Percentiles rank a stretch among this genome's conserved stretches.
phyloP scores from a whole-genome alignment of 1,139 yeast species.

The Suhomyces bokatorum region DNA sequence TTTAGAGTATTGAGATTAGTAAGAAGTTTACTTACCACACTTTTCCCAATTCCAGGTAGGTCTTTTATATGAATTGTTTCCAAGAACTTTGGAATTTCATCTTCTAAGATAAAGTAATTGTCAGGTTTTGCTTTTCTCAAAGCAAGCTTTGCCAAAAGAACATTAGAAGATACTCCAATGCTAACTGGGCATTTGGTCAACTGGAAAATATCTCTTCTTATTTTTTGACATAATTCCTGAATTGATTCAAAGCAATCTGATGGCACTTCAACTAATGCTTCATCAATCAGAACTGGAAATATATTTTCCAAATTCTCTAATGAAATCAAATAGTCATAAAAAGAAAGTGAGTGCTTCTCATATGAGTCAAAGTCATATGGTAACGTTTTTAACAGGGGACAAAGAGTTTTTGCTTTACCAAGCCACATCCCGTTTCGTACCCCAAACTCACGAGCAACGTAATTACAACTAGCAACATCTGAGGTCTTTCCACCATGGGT shows the following conservation, averaged over 20 bases:
- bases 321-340: constrained; percentile 57
- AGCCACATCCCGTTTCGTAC: constrained; percentile 92
- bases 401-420: constrained; percentile 55
- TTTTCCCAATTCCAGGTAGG: constrained; percentile 85
- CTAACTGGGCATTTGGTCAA: constrained; percentile 70
- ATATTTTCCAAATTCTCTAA: constrained; percentile 55
- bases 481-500: constrained; percentile 72
- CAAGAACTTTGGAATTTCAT: constrained; percentile 39
- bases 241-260: constrained; percentile 28
- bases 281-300: constrained; percentile 89
- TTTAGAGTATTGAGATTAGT: constrained; percentile 16
- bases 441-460: constrained; percentile 74
- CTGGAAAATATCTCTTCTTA: constrained; percentile 47
- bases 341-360: constrained; percentile 48
- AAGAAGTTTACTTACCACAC: constrained; percentile 47
- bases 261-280: constrained; percentile 74
- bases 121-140: constrained; percentile 77
- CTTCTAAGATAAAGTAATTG: constrained; percentile 49
- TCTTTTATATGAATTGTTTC: constrained; percentile 47
- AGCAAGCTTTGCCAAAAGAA: constrained; percentile 78
- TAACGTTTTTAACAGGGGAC: constrained; percentile 64
- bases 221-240: constrained; percentile 29
- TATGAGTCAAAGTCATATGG: constrained; percentile 78
- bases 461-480: constrained; percentile 93
- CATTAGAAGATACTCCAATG: constrained; percentile 72